A percentile compares a stretch with the other conserved stretches of the same genome.
phyloP scores from a whole-genome alignment of 2,329 filamentous ascomycete genomes.

The Fusarium coffeatum region DNA sequence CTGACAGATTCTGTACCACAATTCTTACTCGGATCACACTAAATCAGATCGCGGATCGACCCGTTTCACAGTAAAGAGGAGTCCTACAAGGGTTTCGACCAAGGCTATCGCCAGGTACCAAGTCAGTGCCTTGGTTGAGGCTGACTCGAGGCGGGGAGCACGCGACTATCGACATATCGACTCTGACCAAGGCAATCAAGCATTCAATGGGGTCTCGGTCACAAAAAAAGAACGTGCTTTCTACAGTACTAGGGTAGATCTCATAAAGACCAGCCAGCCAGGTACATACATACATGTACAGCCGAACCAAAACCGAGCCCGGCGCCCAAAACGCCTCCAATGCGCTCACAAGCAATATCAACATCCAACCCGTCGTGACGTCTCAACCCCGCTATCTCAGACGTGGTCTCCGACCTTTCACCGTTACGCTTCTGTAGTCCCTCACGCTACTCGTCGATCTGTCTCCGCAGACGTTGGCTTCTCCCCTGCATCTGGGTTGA shows the following conservation, averaged over 20 bases:
- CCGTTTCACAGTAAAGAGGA: constrained; percentile 5
- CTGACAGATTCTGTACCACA: constrained; percentile 21
- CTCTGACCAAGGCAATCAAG: constrained; percentile 10
- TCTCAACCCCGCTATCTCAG: constrained; percentile 17
- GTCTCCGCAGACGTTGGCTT: constrained; percentile 64
- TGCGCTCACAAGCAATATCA: constrained; percentile 24
- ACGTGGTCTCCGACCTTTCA: background rate
- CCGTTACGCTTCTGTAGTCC: background rate
- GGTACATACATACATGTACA: background rate
- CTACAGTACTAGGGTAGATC: constrained; percentile 1
- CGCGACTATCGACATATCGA: constrained; percentile 7
- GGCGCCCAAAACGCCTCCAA: constrained; percentile 36
- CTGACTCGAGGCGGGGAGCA: constrained; percentile 13
- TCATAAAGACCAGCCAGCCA: constrained; percentile 1
- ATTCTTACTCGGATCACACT: constrained; percentile 4
- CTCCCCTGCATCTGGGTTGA: constrained; percentile 76
- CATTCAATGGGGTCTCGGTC: constrained; percentile 1
- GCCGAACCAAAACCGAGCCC: constrained; percentile 25
- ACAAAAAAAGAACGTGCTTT: background rate
- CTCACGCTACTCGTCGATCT: constrained; percentile 61
- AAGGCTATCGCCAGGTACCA: constrained; percentile 21
- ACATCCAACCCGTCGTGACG: constrained; percentile 34
- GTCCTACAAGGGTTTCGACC: constrained; percentile 15
- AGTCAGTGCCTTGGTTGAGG: constrained; percentile 18
- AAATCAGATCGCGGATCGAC: constrained; percentile 24